Conservation (phyloP, 2,329 filamentous ascomycete genomes). For the Talaromyces sp. region DNA sequence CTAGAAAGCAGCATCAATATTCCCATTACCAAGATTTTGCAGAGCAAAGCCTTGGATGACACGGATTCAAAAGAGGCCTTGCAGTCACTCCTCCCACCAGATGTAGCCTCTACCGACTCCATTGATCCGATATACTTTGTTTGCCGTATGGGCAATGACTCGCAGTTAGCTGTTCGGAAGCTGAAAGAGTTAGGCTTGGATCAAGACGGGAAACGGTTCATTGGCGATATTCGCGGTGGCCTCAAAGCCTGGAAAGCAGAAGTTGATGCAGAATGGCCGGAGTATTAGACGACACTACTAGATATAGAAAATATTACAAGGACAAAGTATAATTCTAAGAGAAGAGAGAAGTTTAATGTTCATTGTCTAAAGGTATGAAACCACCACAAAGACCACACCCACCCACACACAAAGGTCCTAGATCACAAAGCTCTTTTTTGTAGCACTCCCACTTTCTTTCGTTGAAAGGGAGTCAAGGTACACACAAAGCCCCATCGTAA, state of each 20-base stretch:
- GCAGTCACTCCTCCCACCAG: constrained; percentile 32
- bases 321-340: neutral
- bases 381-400: neutral
- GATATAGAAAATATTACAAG: neutral
- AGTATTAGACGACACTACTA: constrained; percentile 29
- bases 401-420: neutral
- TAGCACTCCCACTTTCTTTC: neutral
- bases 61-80: neutral
- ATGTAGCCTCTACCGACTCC: constrained; percentile 26
- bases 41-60: constrained; percentile 24
- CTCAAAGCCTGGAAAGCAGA: constrained; percentile 44
- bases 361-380: neutral
- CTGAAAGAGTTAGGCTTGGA: constrained; percentile 42
- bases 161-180: constrained; percentile 45
- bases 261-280: constrained; percentile 43
- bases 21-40: constrained; percentile 44
- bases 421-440: neutral
- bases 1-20: constrained; percentile 70
- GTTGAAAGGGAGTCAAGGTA: neutral
- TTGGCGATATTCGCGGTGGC: constrained; percentile 46
- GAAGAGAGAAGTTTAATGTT: neutral
- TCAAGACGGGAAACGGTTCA: constrained; percentile 33
- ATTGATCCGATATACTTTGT: constrained; percentile 44
- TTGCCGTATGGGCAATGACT: constrained; percentile 52
- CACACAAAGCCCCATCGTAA: neutral